Evolutionary conservation across 2,329 filamentous ascomycete species (phyloP), one percentile per base, ranked within the genome.

Genomic region (Westerdykella sp.): DNA sequence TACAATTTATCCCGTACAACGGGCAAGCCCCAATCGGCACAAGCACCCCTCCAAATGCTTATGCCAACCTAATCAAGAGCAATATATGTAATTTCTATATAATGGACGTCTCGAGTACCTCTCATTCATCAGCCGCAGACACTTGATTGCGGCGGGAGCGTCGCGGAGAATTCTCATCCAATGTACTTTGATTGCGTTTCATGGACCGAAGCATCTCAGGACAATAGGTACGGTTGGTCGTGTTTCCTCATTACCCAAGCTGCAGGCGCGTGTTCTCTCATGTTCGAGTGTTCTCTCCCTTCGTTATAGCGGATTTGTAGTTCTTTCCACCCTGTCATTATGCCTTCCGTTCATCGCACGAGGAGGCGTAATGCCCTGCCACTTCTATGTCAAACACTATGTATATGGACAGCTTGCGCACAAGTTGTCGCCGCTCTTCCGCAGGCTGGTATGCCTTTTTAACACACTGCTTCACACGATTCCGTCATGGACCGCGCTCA

Each of bases 41-140:
- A 40, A 48, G 30, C 31, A 16, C 40, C 42, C 46, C 42, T 46
- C 47, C 41, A 54, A 50, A 45, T 39, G 46, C 45, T 47, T 47
- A 49, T 52, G 48, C 43, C 38, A 42, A 44, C 44, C 47, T 56
- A 60, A 64, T 60, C 47, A 60, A 63, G 38, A 37, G 46, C 48
- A 64, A 63, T 62, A 35, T 62, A 62, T 45, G 48, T 56, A 59
- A 41, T 52, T 56, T 49, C 42, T 49, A 48, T 54, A 43, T 51
- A 53, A 49, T 41, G 41, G 37, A 46, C 37, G 45, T 51, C 53
- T 47, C 52, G 47, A 51, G 39, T 50, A 40, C 21, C 37, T 48
- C 39, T 44, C 44, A 45, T 37, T 48, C 51, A 53, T 46, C 50
- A 50, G 49, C 55, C 51, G 54, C 47, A 37, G 36, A n/a, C 6